A percentile compares a stretch with the other conserved stretches of the same genome.
phyloP scores from a whole-genome alignment of 257 asterid genomes.

The Solanum peruvianum region DNA sequence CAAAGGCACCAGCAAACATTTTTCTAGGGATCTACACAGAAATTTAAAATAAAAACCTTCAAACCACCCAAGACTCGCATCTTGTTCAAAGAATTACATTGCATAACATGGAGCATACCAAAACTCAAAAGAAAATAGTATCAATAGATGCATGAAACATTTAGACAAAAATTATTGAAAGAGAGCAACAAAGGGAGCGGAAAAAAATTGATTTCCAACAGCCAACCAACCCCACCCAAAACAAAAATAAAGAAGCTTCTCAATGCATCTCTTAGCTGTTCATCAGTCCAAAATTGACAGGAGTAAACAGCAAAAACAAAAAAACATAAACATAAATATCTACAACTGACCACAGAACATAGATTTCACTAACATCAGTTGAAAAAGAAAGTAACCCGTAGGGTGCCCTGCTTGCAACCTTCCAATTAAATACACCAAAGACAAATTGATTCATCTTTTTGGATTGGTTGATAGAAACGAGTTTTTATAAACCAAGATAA shows the following conservation, averaged over 20 bases:
- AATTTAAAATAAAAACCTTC: background rate
- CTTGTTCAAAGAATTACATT: background rate
- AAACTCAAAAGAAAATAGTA: background rate
- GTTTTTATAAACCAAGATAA: background rate
- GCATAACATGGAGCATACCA: background rate
- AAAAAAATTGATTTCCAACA: background rate
- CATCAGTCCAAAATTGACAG: background rate
- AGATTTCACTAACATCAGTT: background rate
- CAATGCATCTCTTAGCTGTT: background rate
- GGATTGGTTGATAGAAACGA: background rate
- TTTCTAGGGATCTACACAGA: background rate
- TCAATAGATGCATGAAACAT: background rate
- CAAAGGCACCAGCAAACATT: background rate
- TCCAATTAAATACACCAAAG: background rate
- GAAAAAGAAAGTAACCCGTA: background rate
- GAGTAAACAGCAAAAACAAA: background rate
- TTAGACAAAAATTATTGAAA: background rate
- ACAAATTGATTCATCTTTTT: background rate
- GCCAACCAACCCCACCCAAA: background rate
- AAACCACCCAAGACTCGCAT: background rate
- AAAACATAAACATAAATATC: background rate
- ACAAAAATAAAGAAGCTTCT: background rate
- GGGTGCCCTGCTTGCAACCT: background rate
- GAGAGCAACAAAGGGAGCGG: background rate
- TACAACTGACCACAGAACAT: background rate